phyloP scores from a whole-genome alignment of 352 stramenopile genomes.

The Phytopythium ostracodes region DNA sequence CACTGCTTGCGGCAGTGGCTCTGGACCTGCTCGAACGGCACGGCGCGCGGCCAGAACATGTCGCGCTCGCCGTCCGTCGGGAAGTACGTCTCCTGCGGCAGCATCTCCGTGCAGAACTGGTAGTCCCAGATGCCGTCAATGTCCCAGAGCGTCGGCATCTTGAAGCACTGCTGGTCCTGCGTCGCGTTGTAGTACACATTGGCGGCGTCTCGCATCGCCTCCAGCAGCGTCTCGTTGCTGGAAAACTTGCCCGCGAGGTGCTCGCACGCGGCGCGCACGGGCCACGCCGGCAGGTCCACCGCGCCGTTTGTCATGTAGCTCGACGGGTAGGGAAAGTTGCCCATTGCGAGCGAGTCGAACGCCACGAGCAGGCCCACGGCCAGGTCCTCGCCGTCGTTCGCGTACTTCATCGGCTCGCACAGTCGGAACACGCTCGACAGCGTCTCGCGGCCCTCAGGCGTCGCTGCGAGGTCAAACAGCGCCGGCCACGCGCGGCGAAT shows the following conservation, averaged over 20 bases:
- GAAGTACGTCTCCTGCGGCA: slow-evolving; percentile 87
- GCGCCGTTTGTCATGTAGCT: slow-evolving; percentile 88
- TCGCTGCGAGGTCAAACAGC: slow-evolving; percentile 71
- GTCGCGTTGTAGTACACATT: slow-evolving; percentile 91
- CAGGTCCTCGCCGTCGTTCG: slow-evolving; percentile 47
- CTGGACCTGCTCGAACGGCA: slow-evolving; percentile 53
- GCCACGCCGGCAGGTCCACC: slow-evolving; percentile 86
- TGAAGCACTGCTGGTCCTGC: slow-evolving; percentile 62
- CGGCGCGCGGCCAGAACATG: slow-evolving; percentile 89
- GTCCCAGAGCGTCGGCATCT: slow-evolving; percentile 60
- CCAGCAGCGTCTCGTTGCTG: slow-evolving; percentile 36
- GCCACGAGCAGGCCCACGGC: slow-evolving; percentile 77
- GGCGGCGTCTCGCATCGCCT: slow-evolving; percentile 54
- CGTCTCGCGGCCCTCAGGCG: slow-evolving; percentile 38
- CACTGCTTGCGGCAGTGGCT: slow-evolving; percentile 63
- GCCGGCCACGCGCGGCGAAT: slow-evolving; percentile 72
- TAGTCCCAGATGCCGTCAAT: slow-evolving; percentile 90
- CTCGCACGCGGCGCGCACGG: slow-evolving; percentile 88
- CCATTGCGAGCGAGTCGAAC: slow-evolving; percentile 94
- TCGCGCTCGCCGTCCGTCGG: slow-evolving; percentile 84
- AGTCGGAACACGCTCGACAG: slow-evolving; percentile 61
- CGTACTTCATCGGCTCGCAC: slow-evolving; percentile 50
- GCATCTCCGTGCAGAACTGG: slow-evolving; percentile 92
- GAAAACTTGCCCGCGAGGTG: slow-evolving; percentile 48
- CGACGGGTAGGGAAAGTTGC: slow-evolving; percentile 94